Evolutionary conservation across 2,329 filamentous ascomycete genomes (phyloP), one percentile per base, ranked within the genome.

Genomic region (Lasiodiplodia sp.): DNA sequence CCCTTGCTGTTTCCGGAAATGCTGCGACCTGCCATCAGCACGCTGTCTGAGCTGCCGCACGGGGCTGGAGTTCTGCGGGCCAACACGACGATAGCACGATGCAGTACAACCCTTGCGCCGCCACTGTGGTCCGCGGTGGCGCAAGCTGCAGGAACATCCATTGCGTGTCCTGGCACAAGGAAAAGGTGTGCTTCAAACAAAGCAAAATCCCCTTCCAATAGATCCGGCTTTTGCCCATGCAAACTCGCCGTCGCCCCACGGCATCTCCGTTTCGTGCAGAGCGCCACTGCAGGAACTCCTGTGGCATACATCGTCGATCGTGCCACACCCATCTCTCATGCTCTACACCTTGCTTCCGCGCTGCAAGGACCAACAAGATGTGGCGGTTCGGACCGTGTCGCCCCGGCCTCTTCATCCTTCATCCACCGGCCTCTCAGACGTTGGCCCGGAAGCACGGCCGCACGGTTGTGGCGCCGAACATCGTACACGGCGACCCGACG

Each of bases 391-490:
- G 47, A 63, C 66, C 56, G 44, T 25, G 21, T 57, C 66, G 34
- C 65, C 37, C 37, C 44, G 28, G 55, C 53, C 28, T 53, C 44
- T 37, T 31, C 37, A 56, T 68, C 66, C 56, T 63, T 62, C 55
- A 10, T 18, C 18, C 66, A 47, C 49, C n/a, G 34, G 57, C 49
- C 57, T 56, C 44, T 62, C 21, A 21, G n/a, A 51, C 28, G 31
- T 34, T 67, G 65, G 55, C 65, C 28, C 58, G 21, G 14, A n/a
- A 16, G 44, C 44, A 52, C 55, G 55, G 65, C 57, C 66, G 31
- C 56, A 68, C 66, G 66, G 66, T 49, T 68, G 66, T 68, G 66
- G 66, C 66, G 57, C 37, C 55, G 66, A 37, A 25, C 21, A 66
- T 66, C 63, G 11, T 31, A 55, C 52, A 28, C 23, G 23, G 21